Evolutionary conservation across 23 red algal genomes (phyloP).

Genomic region (Cyanidioschyzon merolae): DNA sequence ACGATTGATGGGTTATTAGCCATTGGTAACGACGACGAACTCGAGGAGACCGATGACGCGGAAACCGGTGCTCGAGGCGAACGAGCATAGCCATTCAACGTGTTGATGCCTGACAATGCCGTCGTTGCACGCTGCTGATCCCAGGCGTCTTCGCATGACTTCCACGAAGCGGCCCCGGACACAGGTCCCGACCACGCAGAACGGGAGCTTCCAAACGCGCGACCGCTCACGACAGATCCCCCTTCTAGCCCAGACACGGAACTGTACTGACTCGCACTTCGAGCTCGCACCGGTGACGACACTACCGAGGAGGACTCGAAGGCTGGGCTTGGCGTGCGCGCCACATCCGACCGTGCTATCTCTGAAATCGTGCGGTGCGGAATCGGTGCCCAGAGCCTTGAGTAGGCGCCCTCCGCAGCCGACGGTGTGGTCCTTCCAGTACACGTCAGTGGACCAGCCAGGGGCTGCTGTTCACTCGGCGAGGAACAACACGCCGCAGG

Average conservation of each 20-base stretch:
- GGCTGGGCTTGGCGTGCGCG: conserved; percentile 3
- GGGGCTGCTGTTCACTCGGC: no score
- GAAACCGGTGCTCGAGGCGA: background rate
- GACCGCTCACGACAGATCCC: background rate
- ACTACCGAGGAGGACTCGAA: background rate
- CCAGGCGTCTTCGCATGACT: background rate
- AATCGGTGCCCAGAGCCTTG: conserved; percentile 1
- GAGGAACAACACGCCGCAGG: no score
- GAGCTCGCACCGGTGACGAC: conserved; percentile 1
- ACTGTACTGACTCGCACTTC: conserved; percentile 11
- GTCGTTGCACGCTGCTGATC: background rate
- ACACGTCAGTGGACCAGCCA: no score
- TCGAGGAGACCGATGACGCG: background rate
- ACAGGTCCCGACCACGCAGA: background rate
- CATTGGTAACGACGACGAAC: background rate
- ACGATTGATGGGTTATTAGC: background rate
- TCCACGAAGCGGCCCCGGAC: background rate
- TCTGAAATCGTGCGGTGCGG: background rate
- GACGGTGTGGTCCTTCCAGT: no score
- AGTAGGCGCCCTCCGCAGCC: background rate
- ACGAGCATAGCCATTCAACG: background rate
- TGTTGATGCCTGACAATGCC: background rate
- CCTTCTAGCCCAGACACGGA: background rate
- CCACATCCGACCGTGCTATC: background rate
- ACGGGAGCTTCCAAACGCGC: background rate